These are phyloP conservation scores for Paxillus rubicundulus DNA, from an alignment of 768 basidiomycete genomes.

Conservation along the genomic window DNA sequence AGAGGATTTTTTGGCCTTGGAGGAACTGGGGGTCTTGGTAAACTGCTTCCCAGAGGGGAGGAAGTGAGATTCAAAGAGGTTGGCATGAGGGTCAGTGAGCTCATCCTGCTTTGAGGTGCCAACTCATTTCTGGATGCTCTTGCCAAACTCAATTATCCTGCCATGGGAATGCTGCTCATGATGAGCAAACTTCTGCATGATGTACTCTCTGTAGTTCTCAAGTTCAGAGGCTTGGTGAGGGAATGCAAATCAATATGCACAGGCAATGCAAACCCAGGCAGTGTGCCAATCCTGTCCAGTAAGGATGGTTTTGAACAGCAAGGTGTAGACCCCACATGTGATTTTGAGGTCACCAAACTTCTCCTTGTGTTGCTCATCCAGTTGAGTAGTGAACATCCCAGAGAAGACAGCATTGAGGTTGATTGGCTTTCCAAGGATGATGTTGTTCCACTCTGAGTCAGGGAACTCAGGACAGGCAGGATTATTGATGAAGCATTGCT, in stretches of 20 bases:
- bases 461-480: too few species aligned
- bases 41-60: background rate
- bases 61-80: constrained; percentile 2
- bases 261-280: too few species aligned
- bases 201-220: too few species aligned
- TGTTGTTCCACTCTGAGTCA: too few species aligned
- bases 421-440: constrained; percentile 22
- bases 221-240: too few species aligned
- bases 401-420: constrained; percentile 31
- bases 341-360: too few species aligned
- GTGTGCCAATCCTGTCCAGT: too few species aligned
- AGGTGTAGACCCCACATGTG: too few species aligned
- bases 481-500: background rate
- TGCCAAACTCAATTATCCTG: constrained; percentile 31
- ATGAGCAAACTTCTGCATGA: too few species aligned
- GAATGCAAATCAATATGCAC: too few species aligned
- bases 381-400: constrained; percentile 9
- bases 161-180: too few species aligned
- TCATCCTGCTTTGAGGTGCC: constrained; percentile 6
- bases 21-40: background rate
- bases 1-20: background rate
- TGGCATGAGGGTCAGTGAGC: constrained; percentile 21
- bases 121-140: constrained; percentile 26
- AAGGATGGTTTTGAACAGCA: too few species aligned
- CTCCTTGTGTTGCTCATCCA: constrained; percentile 10